A percentile compares a stretch with the other conserved stretches of the same genome.
Conservation (phyloP, 495 filamentous ascomycete species). For the Penicillium silybi region DNA sequence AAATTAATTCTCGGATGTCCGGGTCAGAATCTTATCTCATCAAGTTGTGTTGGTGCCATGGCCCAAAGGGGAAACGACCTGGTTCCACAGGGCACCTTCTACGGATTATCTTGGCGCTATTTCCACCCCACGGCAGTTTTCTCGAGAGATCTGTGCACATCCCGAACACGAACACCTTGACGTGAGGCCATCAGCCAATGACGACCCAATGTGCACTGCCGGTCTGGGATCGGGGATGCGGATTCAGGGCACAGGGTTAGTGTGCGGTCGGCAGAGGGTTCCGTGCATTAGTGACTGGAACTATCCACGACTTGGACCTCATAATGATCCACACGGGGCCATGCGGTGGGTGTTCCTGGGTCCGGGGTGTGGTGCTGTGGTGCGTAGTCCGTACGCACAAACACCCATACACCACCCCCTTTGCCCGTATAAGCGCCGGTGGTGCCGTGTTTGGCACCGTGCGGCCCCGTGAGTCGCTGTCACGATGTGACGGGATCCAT, state of each 20-base stretch:
- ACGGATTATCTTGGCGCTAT: too few species aligned
- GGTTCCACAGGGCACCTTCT: too few species aligned
- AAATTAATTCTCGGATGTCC: not conserved
- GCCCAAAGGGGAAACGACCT: not conserved
- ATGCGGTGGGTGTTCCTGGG: not conserved
- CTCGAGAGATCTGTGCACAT: not conserved
- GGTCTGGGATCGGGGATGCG: not conserved
- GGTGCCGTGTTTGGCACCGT: conserved; percentile 18
- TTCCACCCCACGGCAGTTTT: not conserved
- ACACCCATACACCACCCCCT: conserved; percentile 1
- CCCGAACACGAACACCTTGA: not conserved
- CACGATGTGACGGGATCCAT: conserved; percentile 2
- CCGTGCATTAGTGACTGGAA: conserved; percentile 11
- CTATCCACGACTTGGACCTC: not conserved
- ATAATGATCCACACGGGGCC: conserved; percentile 3
- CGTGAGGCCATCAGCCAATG: conserved; percentile 4
- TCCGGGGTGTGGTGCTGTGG: not conserved
- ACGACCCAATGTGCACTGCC: not conserved
- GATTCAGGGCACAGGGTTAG: not conserved
- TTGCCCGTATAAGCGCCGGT: conserved; percentile 17
- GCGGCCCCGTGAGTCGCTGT: conserved; percentile 13
- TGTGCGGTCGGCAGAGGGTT: conserved; percentile 18
- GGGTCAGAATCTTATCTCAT: not conserved
- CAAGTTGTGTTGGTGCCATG: not conserved
- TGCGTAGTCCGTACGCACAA: not conserved